These are phyloP conservation scores for Aplosporella prunicola DNA, from an alignment of 2,329 filamentous ascomycete genomes.

Conservation along the genomic window DNA sequence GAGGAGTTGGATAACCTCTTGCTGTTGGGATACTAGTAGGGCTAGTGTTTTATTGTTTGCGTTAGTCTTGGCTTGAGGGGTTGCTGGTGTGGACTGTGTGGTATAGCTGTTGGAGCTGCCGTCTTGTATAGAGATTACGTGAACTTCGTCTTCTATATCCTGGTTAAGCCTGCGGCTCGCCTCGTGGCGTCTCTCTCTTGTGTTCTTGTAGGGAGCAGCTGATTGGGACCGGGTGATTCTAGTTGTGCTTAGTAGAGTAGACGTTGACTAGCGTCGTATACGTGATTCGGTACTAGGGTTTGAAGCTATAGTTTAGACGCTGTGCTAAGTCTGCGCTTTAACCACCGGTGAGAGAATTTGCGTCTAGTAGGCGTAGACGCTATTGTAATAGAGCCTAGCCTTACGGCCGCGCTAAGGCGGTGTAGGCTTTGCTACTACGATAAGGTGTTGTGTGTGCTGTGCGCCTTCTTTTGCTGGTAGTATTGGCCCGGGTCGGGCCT, in stretches of 20 bases:
- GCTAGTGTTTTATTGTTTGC: slow-evolving; percentile 1
- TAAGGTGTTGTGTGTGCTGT: background rate
- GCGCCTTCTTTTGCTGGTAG: background rate
- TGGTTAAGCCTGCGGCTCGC: background rate
- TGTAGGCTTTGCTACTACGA: background rate
- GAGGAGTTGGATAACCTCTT: background rate
- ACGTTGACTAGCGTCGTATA: background rate
- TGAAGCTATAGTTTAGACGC: too few relatives aligned
- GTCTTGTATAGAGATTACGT: background rate
- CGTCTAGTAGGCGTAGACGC: background rate
- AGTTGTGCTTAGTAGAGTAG: background rate
- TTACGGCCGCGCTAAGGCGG: background rate
- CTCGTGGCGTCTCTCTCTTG: background rate
- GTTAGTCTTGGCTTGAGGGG: too few relatives aligned
- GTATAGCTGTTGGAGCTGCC: background rate
- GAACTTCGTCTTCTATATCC: background rate
- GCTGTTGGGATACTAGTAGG: background rate
- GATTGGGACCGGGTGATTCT: background rate
- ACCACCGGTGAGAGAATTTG: background rate
- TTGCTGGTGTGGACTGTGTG: background rate
- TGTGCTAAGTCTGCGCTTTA: background rate
- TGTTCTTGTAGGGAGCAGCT: background rate
- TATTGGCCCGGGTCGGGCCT: background rate
- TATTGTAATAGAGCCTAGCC: background rate
- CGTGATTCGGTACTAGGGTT: background rate